Base-by-base conservation (phyloP, 2,329 filamentous ascomycete genomes). In the Talaromyces sp. region DNA sequence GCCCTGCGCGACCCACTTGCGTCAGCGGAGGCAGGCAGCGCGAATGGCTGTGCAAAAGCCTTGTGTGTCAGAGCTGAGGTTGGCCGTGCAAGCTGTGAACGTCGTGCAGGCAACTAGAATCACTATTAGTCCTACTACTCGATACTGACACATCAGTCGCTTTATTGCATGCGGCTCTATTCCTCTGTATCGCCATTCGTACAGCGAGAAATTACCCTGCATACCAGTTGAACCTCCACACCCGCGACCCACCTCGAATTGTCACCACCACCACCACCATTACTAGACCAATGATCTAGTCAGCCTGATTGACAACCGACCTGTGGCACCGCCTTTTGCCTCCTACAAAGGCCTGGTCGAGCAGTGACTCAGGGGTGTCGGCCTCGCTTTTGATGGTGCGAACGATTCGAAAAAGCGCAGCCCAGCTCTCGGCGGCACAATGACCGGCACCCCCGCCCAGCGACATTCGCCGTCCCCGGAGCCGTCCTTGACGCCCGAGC, bases 381-480 rank as follows among this genome's bases (percentile, higher is more conserved):
- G 44, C 44, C 44, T 47, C 11, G 44, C 44, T 56, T 7, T 56
- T 36, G 54, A 56, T 42, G 54, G 30, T 56, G 30, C 54, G n/a
- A 42, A 15, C 19, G 19, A 56, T 22, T 19, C 17, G n/a, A 27
- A 56, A 17, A 25, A 22, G 30, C 19, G 11, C 54, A 36, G 54
- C 25, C 13, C 15, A 56, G 30, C 42, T 53, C 47, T 63, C 44
- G 22, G 54, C 39, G 61, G 36, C 54, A 63, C 30, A 56, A 63
- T 63, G 61, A 55, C 58, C 60, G 47, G 55, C 27, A 53, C n/a
- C 15, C 49, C 52, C 47, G 61, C 61, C 49, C 57, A 53, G 55
- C 61, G 51, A 57, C 57, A 44, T 39, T 59, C 57, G 28, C 59
- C 61, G 54, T 33, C 58, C 55, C 42, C 54, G 36, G 32, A 54